These are phyloP conservation scores for Linnemannia hyalina DNA, from an alignment of 192 early-diverging fungal species.

Conservation along the genomic window DNA sequence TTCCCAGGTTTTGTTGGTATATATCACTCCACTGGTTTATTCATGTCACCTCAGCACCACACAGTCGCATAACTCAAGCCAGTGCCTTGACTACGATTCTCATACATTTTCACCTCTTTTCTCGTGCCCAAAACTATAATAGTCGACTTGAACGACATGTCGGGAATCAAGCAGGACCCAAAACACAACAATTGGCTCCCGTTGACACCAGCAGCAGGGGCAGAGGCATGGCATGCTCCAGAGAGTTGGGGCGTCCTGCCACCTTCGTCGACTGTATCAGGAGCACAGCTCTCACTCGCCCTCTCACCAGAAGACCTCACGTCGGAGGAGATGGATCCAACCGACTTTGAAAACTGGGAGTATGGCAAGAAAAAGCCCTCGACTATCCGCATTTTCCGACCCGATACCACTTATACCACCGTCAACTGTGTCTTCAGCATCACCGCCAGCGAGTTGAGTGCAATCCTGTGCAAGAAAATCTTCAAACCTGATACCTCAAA, in stretches of 20 bases:
- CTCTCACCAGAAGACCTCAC: constrained; percentile 25
- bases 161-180: constrained; percentile 29
- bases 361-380: constrained; percentile 34
- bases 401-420: constrained; percentile 85
- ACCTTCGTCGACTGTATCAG: background rate
- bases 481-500: constrained; percentile 79
- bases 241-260: constrained; percentile 53
- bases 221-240: constrained; percentile 46
- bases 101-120: background rate
- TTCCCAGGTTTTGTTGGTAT: constrained; percentile 26
- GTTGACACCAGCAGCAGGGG: constrained; percentile 19
- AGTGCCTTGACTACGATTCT: background rate
- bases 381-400: constrained; percentile 80
- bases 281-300: constrained; percentile 15
- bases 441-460: constrained; percentile 80
- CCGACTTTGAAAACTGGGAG: constrained; percentile 47
- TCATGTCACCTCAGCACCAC: background rate
- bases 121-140: background rate
- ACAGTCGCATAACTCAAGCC: background rate
- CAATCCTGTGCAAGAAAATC: constrained; percentile 84
- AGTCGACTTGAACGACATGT: constrained; percentile 46
- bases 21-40: background rate
- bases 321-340: constrained; percentile 35
- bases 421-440: constrained; percentile 78
- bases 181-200: constrained; percentile 25